These are phyloP conservation scores for Colletotrichum liaoningense DNA, from an alignment of 2,329 filamentous ascomycete genomes.

Conservation along the genomic window DNA sequence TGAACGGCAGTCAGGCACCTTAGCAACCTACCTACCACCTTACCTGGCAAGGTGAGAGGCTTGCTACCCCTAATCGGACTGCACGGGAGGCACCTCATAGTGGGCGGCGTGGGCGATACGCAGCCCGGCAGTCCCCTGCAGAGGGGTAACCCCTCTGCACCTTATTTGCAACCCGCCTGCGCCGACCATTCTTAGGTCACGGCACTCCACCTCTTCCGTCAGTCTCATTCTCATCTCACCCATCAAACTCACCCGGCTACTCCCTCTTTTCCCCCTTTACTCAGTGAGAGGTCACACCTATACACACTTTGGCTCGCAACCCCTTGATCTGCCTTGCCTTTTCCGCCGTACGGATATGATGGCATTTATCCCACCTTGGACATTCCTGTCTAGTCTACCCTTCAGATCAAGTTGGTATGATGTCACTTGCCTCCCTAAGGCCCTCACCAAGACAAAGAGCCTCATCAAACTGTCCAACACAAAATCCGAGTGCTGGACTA, in stretches of 20 bases:
- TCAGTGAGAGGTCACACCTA: not conserved
- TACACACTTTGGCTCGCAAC: not conserved
- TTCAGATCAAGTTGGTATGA: not conserved
- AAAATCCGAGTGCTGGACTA: not conserved
- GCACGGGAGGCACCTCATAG: not conserved
- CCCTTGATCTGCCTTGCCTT: not conserved
- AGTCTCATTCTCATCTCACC: slow-evolving; percentile 5
- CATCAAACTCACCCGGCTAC: not conserved
- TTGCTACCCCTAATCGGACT: not conserved
- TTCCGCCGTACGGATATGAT: not conserved
- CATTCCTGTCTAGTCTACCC: not conserved
- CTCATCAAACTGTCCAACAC: not conserved
- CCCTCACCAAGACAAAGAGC: not conserved
- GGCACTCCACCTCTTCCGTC: slow-evolving; percentile 1
- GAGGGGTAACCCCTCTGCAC: slow-evolving; percentile 29
- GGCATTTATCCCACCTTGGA: not conserved
- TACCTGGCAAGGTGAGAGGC: not conserved
- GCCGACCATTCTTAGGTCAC: slow-evolving; percentile 5
- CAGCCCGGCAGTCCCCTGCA: slow-evolving; percentile 24
- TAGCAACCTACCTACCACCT: too few relatives aligned
- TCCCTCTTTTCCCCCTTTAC: not conserved
- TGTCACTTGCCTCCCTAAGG: not conserved
- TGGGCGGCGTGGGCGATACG: slow-evolving; percentile 11
- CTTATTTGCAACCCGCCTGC: slow-evolving; percentile 29
- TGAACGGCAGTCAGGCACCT: not conserved